Percentiles rank a stretch among this genome's conserved stretches.
phyloP scores from a whole-genome alignment of 352 stramenopile species.

The Phytopythium vexans region DNA sequence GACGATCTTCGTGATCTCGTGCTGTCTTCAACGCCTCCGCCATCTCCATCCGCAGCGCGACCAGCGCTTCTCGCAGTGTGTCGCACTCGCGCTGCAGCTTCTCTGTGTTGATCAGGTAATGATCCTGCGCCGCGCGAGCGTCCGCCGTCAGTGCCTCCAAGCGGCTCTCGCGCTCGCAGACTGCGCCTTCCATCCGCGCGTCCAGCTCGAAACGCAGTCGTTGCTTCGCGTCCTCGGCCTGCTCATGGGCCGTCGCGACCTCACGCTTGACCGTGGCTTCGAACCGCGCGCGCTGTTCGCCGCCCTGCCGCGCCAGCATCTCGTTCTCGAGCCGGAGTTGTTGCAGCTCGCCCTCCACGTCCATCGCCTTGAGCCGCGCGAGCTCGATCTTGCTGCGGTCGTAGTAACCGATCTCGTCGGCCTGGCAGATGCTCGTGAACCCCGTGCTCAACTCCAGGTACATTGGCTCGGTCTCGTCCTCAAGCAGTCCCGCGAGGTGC shows the following conservation, averaged over 20 bases:
- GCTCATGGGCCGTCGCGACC: conserved; percentile 10
- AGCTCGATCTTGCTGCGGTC: conserved; percentile 56
- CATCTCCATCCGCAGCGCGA: conserved; percentile 21
- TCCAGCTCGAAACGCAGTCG: conserved; percentile 31
- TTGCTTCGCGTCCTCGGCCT: conserved; percentile 22
- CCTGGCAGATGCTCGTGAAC: conserved; percentile 33
- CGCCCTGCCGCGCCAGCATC: conserved; percentile 46
- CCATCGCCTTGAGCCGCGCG: conserved; percentile 43
- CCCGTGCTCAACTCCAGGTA: conserved; percentile 8
- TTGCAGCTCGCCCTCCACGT: conserved; percentile 60
- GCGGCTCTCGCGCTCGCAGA: conserved; percentile 26
- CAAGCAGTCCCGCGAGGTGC: neutral
- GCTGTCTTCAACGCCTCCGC: conserved; percentile 34
- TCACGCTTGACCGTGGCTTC: conserved; percentile 31
- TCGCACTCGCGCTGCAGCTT: conserved; percentile 45
- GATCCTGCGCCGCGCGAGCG: conserved; percentile 43
- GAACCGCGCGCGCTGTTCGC: conserved; percentile 41
- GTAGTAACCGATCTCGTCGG: conserved; percentile 56
- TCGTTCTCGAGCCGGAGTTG: conserved; percentile 75
- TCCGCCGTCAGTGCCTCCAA: conserved; percentile 31
- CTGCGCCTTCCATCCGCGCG: conserved; percentile 13
- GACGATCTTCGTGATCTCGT: conserved; percentile 28
- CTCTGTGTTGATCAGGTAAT: conserved; percentile 51
- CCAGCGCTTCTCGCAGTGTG: conserved; percentile 23
- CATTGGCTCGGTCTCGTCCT: neutral